Evolutionary conservation across 495 filamentous ascomycete species (phyloP).

Genomic region (Thermothielavioides terrestris): DNA sequence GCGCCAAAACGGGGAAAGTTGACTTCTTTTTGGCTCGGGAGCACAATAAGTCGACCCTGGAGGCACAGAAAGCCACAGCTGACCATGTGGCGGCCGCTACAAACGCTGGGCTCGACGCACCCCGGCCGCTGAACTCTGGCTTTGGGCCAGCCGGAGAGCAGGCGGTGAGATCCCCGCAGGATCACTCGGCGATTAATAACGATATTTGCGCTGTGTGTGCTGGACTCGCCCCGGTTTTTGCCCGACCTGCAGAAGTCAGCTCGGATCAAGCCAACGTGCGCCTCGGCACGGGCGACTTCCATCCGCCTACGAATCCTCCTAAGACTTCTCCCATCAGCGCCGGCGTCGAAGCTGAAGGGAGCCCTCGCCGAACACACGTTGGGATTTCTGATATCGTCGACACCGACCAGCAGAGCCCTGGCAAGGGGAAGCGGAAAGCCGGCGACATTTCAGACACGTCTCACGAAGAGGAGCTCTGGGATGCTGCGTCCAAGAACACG

Average conservation of each 20-base stretch:
- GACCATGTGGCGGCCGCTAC: neutral
- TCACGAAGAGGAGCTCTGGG: slow-evolving; percentile 21
- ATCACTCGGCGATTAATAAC: too few species aligned
- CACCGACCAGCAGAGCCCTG: neutral
- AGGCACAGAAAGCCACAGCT: neutral
- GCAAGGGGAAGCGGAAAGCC: slow-evolving; percentile 23
- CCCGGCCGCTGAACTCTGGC: too few species aligned
- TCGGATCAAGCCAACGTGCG: too few species aligned
- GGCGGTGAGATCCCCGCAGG: neutral
- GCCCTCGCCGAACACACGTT: slow-evolving; percentile 17
- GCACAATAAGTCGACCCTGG: slow-evolving; percentile 19
- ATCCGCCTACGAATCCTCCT: too few species aligned
- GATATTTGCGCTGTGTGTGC: too few species aligned
- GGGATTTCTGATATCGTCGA: slow-evolving; percentile 29
- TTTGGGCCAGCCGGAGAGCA: neutral
- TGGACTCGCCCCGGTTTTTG: neutral
- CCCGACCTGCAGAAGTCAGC: too few species aligned
- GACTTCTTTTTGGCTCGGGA: slow-evolving; percentile 35
- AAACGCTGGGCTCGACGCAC: too few species aligned
- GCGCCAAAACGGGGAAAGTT: slow-evolving; percentile 28
- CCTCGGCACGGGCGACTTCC: too few species aligned
- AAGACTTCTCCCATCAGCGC: neutral
- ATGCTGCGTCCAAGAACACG: neutral
- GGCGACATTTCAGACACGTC: slow-evolving; percentile 27
- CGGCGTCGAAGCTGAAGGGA: neutral